These are phyloP conservation scores for Astragalus glycyphyllos DNA, from an alignment of 306 rosid species.

Conservation along the genomic window DNA sequence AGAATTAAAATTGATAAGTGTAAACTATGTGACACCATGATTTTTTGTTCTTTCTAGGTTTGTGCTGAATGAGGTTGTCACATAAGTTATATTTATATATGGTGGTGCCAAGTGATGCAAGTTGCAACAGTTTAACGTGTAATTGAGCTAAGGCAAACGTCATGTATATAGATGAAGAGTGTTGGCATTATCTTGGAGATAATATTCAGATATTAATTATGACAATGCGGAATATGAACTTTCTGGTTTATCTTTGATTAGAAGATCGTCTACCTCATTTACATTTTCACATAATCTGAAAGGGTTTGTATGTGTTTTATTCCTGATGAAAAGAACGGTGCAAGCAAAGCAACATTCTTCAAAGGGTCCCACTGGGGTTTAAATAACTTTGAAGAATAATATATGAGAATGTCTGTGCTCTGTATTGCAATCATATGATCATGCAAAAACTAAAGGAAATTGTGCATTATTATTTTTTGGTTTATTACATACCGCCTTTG, in stretches of 20 bases:
- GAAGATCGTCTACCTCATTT: slow-evolving; percentile 44
- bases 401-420: slow-evolving; percentile 16
- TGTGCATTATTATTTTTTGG: too few species aligned
- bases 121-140: slow-evolving; percentile 13
- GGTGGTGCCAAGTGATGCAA: neutral
- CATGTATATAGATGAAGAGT: slow-evolving; percentile 45
- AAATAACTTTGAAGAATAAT: slow-evolving; percentile 18
- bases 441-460: too few species aligned
- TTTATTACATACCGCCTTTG: too few species aligned
- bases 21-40: slow-evolving; percentile 46
- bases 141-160: slow-evolving; percentile 53
- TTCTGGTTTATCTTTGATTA: slow-evolving; percentile 40
- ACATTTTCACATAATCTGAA: slow-evolving; percentile 22
- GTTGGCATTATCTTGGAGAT: slow-evolving; percentile 35
- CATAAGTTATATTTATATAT: slow-evolving; percentile 28
- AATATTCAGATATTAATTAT: slow-evolving; percentile 44
- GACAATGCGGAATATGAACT: slow-evolving; percentile 17
- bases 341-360: slow-evolving; percentile 37
- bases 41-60: slow-evolving; percentile 32
- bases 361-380: slow-evolving; percentile 37
- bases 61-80: slow-evolving; percentile 22
- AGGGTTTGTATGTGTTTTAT: neutral
- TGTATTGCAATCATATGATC: too few species aligned
- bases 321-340: slow-evolving; percentile 16
- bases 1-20: slow-evolving; percentile 42